Conservation (phyloP, 768 basidiomycete species). For the Chiua virens region DNA sequence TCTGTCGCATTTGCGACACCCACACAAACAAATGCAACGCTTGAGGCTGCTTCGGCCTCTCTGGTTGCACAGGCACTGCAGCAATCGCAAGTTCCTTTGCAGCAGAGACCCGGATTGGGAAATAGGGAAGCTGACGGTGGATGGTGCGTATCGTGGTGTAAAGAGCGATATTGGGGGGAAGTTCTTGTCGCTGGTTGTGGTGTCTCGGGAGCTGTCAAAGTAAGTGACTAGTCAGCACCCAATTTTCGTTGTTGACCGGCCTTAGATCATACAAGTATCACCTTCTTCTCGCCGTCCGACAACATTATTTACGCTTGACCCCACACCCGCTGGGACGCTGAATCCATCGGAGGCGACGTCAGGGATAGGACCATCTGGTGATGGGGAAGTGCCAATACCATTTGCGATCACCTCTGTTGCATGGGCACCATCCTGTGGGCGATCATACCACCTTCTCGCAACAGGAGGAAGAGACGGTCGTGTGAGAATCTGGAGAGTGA, state of each 20-base stretch:
- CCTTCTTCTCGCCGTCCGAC: conserved; percentile 66
- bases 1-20: conserved; percentile 69
- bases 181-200: conserved; percentile 79
- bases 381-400: conserved; percentile 40
- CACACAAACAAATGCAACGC: conserved; percentile 57
- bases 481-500: conserved; percentile 87
- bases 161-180: conserved; percentile 95
- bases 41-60: conserved; percentile 56
- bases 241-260: not conserved
- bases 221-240: conserved; percentile 30
- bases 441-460: conserved; percentile 92
- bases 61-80: conserved; percentile 66
- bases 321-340: conserved; percentile 34
- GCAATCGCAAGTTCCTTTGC: conserved; percentile 41
- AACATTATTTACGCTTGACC: conserved; percentile 55
- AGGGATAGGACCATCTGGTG: conserved; percentile 22
- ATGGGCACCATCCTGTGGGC: conserved; percentile 94
- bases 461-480: conserved; percentile 86
- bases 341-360: conserved; percentile 22
- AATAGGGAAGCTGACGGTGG: conserved; percentile 86
- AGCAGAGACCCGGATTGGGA: conserved; percentile 45
- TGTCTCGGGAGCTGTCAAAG: conserved; percentile 72
- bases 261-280: conserved; percentile 73
- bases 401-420: conserved; percentile 79
- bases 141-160: conserved; percentile 95